phyloP scores from a whole-genome alignment of 148 eudicot species.

The Rhododendron kiyosumense region DNA sequence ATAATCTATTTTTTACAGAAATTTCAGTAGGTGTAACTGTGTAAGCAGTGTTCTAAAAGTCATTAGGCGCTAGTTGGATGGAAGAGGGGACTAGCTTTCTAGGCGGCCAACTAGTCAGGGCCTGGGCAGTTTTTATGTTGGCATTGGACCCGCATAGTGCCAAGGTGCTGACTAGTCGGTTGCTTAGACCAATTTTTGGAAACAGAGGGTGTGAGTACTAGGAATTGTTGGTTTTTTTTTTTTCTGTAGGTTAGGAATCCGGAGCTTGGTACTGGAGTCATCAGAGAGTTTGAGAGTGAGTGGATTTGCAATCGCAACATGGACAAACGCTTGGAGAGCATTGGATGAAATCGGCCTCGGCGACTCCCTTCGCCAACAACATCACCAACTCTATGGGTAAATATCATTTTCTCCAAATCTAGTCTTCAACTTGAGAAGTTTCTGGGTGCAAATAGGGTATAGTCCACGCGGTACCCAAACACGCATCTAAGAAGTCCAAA shows the following conservation, averaged over 20 bases:
- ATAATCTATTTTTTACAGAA: background rate
- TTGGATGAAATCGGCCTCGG: conserved; percentile 46
- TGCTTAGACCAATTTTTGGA: too few species aligned
- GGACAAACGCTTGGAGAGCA: conserved; percentile 64
- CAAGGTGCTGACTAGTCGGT: too few species aligned
- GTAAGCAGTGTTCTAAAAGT: background rate
- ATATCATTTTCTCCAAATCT: background rate
- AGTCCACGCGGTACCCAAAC: too few species aligned
- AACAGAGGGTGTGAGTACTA: background rate
- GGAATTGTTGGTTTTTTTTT: background rate
- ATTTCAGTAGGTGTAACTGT: background rate
- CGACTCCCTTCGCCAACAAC: conserved; percentile 29
- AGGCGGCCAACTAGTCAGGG: too few species aligned
- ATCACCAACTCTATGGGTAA: conserved; percentile 30
- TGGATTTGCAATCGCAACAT: conserved; percentile 41
- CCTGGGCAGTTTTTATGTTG: too few species aligned
- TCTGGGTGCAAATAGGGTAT: too few species aligned
- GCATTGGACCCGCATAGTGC: too few species aligned
- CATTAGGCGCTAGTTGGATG: too few species aligned
- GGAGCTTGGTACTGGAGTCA: conserved; percentile 59
- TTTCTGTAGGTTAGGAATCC: conserved; percentile 41
- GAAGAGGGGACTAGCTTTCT: too few species aligned
- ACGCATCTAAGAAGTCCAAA: too few species aligned
- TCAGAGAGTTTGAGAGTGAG: conserved; percentile 37
- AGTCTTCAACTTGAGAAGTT: too few species aligned